Evolutionary conservation across 108 stramenopile species (phyloP).

Genomic region (Nannochloropsis granulata): DNA sequence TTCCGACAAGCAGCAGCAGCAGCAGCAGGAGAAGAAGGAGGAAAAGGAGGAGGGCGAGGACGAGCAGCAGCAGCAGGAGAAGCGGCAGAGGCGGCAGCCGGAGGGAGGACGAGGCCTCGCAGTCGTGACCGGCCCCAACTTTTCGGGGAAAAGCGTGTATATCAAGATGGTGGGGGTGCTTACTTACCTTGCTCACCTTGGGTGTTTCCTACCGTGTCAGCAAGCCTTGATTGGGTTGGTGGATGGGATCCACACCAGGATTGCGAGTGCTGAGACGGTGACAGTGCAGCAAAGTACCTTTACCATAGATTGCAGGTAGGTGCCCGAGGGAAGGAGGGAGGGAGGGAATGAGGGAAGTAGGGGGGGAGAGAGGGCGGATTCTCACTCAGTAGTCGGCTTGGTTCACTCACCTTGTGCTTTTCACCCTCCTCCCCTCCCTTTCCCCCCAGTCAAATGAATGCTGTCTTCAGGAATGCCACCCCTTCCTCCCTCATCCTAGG

Average conservation of each 20-base stretch:
- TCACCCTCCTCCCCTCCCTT: not conserved
- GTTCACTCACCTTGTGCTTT: not conserved
- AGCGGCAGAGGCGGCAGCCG: not conserved
- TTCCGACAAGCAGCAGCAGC: no score
- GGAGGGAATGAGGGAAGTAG: conserved; percentile 28
- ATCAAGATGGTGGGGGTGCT: conserved; percentile 52
- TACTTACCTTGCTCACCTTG: conserved; percentile 82
- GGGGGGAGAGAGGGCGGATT: not conserved
- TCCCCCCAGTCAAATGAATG: conserved; percentile 14
- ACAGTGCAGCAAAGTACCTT: conserved; percentile 80
- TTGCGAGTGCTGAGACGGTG: conserved; percentile 72
- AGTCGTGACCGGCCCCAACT: conserved; percentile 82
- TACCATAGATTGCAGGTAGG: conserved; percentile 75
- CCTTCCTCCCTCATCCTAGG: conserved; percentile 56
- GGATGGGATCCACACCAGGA: conserved; percentile 70
- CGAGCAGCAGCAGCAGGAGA: not conserved
- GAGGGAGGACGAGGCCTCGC: not conserved
- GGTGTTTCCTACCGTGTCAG: conserved; percentile 69
- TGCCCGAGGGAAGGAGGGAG: conserved; percentile 37
- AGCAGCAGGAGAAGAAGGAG: not conserved
- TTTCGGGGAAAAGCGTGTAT: conserved; percentile 82
- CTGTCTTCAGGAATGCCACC: conserved; percentile 36
- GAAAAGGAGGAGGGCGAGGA: not conserved
- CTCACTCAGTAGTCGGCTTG: not conserved
- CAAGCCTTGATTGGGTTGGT: conserved; percentile 62